phyloP scores from a whole-genome alignment of 495 filamentous ascomycete genomes.

The Lasiosphaeria miniovina region DNA sequence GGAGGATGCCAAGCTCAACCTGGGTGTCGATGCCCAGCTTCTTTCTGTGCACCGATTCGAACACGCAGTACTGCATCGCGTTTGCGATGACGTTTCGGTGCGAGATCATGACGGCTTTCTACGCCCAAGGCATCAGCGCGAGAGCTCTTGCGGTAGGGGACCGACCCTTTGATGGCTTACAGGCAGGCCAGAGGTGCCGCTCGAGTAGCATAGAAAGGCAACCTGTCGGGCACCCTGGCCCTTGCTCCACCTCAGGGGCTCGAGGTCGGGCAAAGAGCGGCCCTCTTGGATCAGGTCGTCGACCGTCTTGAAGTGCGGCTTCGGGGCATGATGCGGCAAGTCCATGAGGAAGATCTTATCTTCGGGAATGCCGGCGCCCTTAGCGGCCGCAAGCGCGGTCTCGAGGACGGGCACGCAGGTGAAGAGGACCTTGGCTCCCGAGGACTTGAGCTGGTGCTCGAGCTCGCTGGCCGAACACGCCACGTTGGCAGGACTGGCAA shows the following conservation, averaged over 20 bases:
- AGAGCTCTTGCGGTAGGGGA: neutral
- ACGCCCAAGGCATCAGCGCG: constrained; percentile 19
- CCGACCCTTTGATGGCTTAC: constrained; percentile 41
- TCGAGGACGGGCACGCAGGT: constrained; percentile 75
- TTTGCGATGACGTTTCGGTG: constrained; percentile 89
- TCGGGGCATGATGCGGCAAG: constrained; percentile 55
- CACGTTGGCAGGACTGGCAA: constrained; percentile 79
- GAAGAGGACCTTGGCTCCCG: constrained; percentile 71
- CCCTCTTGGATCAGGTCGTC: constrained; percentile 66
- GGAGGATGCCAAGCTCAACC: constrained; percentile 68
- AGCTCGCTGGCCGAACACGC: constrained; percentile 74
- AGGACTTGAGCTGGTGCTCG: constrained; percentile 74
- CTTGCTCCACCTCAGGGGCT: constrained; percentile 63
- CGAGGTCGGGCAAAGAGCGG: constrained; percentile 57
- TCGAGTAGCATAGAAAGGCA: constrained; percentile 87
- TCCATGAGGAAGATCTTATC: constrained; percentile 73
- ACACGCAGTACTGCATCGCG: constrained; percentile 59
- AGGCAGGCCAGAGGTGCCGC: constrained; percentile 82
- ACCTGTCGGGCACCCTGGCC: constrained; percentile 74
- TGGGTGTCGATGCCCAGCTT: constrained; percentile 51
- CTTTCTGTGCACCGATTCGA: constrained; percentile 46
- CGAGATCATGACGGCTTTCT: constrained; percentile 96
- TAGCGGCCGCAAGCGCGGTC: constrained; percentile 66
- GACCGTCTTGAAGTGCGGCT: constrained; percentile 64
- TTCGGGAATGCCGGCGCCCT: constrained; percentile 63